phyloP scores from a whole-genome alignment of 1,284 basidiomycete species.

The Thelephora terrestris region DNA sequence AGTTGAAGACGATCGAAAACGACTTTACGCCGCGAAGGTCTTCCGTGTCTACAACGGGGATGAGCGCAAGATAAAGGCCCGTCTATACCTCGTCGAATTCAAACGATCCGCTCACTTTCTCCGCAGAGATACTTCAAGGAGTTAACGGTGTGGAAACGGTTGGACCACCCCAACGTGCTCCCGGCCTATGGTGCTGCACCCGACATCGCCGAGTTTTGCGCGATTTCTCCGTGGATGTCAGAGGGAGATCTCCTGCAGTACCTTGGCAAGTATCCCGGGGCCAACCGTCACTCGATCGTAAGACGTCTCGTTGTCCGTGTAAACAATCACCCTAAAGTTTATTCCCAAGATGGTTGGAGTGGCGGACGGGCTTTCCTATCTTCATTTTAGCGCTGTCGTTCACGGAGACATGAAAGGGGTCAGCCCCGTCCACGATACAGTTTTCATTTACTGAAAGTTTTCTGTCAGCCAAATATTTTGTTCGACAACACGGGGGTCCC shows the following conservation, averaged over 20 bases:
- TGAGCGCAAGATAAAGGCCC: background rate
- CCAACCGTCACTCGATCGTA: conserved; percentile 6
- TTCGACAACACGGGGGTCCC: background rate
- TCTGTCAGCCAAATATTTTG: conserved; percentile 2
- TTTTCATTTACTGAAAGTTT: background rate
- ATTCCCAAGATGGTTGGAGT: background rate
- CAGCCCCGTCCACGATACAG: background rate
- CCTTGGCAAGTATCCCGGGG: conserved; percentile 1
- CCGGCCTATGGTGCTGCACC: conserved; percentile 5
- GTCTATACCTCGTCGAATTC: background rate
- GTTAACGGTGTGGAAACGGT: conserved; percentile 5
- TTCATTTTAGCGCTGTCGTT: background rate
- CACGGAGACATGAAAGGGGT: background rate
- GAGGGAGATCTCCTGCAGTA: conserved; percentile 5
- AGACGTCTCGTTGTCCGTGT: background rate
- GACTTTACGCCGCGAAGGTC: conserved; percentile 8
- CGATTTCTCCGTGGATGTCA: conserved; percentile 7
- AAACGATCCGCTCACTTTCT: background rate
- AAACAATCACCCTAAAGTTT: background rate
- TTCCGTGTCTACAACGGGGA: conserved; percentile 3
- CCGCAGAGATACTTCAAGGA: conserved; percentile 3
- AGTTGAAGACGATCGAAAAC: conserved; percentile 2
- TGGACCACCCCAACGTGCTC: conserved; percentile 5
- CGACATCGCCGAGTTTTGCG: conserved; percentile 5
- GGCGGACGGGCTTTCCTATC: background rate